phyloP scores from a whole-genome alignment of 352 stramenopile genomes.

The Aphanomyces invadans region DNA sequence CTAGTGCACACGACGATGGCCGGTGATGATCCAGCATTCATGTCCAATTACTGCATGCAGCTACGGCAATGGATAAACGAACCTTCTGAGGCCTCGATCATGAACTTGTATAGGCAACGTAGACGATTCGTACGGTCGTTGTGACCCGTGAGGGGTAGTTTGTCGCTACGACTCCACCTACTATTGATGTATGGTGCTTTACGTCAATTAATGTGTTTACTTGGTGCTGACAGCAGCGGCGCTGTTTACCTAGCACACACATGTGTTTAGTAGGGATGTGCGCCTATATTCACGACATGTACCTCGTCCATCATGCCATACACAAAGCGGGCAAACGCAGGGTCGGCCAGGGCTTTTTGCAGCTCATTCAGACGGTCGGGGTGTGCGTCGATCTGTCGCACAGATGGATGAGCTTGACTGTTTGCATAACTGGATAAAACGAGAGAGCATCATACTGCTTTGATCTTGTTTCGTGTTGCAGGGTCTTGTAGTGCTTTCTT shows the following conservation, averaged over 20 bases:
- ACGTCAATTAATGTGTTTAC: background rate
- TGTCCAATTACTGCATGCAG: conserved; percentile 27
- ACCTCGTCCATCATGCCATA: conserved; percentile 63
- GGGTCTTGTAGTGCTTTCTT: conserved; percentile 42
- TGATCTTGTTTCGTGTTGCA: conserved; percentile 39
- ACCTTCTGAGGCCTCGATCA: conserved; percentile 15
- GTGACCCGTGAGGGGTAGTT: background rate
- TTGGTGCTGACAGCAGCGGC: background rate
- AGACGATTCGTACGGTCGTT: background rate
- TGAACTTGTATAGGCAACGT: background rate
- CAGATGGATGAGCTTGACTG: too few relatives aligned
- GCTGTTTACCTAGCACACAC: background rate
- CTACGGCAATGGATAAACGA: conserved; percentile 23
- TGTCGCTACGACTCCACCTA: background rate
- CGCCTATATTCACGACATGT: background rate
- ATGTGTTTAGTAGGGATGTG: background rate
- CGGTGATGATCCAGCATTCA: conserved; percentile 21
- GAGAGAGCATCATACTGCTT: conserved; percentile 52
- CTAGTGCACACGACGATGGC: too few relatives aligned
- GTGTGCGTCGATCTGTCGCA: conserved; percentile 65
- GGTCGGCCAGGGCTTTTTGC: conserved; percentile 67
- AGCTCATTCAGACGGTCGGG: conserved; percentile 59
- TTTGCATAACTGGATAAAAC: too few relatives aligned
- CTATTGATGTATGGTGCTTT: background rate
- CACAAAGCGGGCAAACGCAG: conserved; percentile 68